phyloP scores from a whole-genome alignment of 768 basidiomycete genomes.

The Pseudohyphozyma bogoriensis region DNA sequence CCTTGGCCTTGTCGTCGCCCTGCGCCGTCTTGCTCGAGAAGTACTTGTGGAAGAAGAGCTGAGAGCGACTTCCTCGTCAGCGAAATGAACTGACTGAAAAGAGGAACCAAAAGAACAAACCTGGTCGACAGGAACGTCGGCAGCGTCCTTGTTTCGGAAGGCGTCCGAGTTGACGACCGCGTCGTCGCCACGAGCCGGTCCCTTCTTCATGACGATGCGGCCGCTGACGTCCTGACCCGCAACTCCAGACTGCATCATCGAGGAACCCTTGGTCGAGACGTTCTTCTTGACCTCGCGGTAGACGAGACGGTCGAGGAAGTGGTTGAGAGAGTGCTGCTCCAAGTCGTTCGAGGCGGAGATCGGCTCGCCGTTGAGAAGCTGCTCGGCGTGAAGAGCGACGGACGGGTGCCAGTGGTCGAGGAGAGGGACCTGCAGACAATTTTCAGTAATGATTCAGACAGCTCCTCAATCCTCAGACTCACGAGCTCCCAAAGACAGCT shows the following conservation, averaged over 20 bases:
- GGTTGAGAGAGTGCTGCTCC: conserved; percentile 79
- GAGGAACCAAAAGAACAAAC: conserved; percentile 7
- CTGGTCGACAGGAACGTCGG: conserved; percentile 72
- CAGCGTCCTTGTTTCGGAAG: conserved; percentile 59
- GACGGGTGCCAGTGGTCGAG: conserved; percentile 83
- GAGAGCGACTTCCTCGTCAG: not conserved
- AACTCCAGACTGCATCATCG: conserved; percentile 91
- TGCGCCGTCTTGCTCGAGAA: conserved; percentile 62
- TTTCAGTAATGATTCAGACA: no score
- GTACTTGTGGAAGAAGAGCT: conserved; percentile 87
- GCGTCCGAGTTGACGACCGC: conserved; percentile 64
- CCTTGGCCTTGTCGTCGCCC: conserved; percentile 38
- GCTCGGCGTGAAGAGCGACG: conserved; percentile 70
- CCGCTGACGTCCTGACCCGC: conserved; percentile 51
- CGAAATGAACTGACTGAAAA: not conserved
- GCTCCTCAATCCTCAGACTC: conserved; percentile 35
- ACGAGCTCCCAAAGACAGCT: conserved; percentile 87
- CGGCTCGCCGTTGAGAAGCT: conserved; percentile 61
- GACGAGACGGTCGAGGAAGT: conserved; percentile 94
- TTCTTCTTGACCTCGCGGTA: conserved; percentile 89
- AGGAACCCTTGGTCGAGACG: conserved; percentile 57
- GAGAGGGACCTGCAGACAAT: conserved; percentile 62
- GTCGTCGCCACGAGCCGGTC: conserved; percentile 52
- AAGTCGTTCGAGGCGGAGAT: conserved; percentile 79
- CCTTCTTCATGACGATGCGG: conserved; percentile 49